Evolutionary conservation across 768 basidiomycete species (phyloP).

Genomic region (Termitomyces sp.): DNA sequence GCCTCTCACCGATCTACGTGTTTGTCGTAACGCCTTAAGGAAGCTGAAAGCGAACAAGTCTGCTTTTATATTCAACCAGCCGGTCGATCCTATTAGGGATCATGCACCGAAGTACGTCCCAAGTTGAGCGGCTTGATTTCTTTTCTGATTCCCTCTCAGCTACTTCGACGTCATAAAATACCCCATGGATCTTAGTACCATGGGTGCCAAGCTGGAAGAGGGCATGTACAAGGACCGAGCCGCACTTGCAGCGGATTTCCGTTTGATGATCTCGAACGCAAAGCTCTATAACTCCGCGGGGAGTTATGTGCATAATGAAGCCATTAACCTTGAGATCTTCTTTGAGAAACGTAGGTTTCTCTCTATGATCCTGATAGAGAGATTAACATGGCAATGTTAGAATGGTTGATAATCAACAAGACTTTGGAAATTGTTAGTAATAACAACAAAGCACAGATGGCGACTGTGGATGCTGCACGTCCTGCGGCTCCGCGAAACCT

Average conservation of each 20-base stretch:
- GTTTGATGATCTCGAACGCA: constrained; percentile 83
- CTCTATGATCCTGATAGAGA: background rate
- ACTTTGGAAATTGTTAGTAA: constrained; percentile 56
- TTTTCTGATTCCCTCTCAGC: constrained; percentile 32
- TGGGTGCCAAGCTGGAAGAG: constrained; percentile 78
- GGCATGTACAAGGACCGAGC: constrained; percentile 84
- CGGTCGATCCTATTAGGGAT: constrained; percentile 96
- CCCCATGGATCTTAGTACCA: constrained; percentile 93
- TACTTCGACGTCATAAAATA: constrained; percentile 88
- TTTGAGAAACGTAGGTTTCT: constrained; percentile 78
- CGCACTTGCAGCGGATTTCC: constrained; percentile 82
- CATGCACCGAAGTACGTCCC: constrained; percentile 74
- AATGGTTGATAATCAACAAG: constrained; percentile 85
- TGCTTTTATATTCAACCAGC: constrained; percentile 70
- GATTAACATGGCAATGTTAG: constrained; percentile 30
- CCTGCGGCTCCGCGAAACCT: constrained; percentile 27
- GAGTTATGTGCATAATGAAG: constrained; percentile 70
- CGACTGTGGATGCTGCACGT: constrained; percentile 17
- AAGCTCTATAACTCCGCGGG: constrained; percentile 75
- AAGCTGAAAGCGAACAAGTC: constrained; percentile 75
- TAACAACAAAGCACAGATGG: constrained; percentile 25
- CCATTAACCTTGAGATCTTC: constrained; percentile 66
- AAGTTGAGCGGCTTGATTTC: background rate
- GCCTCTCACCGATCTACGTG: constrained; percentile 67
- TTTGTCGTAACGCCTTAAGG: constrained; percentile 71